These are phyloP conservation scores for Aspergillus sp. DNA, from an alignment of 2,329 filamentous ascomycete species.

Conservation along the genomic window DNA sequence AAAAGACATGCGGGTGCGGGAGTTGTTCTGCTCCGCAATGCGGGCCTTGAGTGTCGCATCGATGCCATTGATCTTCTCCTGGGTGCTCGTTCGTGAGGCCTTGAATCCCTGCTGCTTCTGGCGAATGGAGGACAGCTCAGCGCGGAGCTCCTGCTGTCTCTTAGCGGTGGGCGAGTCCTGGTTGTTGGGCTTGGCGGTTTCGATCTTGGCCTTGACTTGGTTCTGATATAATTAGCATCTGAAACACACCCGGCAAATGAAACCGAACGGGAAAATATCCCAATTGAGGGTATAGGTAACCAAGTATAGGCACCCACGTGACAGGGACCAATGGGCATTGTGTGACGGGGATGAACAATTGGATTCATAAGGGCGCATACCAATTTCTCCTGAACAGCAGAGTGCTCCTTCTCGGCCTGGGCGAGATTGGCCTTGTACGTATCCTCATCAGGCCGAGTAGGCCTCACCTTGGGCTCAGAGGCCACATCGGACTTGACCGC, in stretches of 20 bases:
- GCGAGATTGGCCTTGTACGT: slow-evolving; percentile 76
- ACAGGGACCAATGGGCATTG: slow-evolving; percentile 2
- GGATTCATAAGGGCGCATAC: slow-evolving; percentile 38
- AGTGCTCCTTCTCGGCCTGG: slow-evolving; percentile 83
- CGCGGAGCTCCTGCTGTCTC: slow-evolving; percentile 80
- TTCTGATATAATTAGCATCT: slow-evolving; percentile 61
- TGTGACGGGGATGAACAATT: neutral
- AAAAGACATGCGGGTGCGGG: slow-evolving; percentile 76
- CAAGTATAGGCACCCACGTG: neutral
- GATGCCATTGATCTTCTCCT: slow-evolving; percentile 89
- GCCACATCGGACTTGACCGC: slow-evolving; percentile 29
- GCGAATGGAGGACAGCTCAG: slow-evolving; percentile 79
- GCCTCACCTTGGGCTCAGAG: slow-evolving; percentile 55
- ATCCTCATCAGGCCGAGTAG: slow-evolving; percentile 84
- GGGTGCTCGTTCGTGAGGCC: slow-evolving; percentile 70
- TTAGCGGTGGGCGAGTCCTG: slow-evolving; percentile 77
- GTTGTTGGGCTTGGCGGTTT: slow-evolving; percentile 77
- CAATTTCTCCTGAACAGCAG: slow-evolving; percentile 69
- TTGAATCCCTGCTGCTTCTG: slow-evolving; percentile 87
- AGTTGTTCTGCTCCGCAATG: slow-evolving; percentile 82
- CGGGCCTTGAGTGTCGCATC: slow-evolving; percentile 86
- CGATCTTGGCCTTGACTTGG: slow-evolving; percentile 83
- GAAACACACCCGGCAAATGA: neutral
- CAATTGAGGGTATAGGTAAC: neutral
- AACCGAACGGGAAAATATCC: neutral